Base-by-base conservation (phyloP, 306 rosid genomes). In the Leucaena leucocephala region DNA sequence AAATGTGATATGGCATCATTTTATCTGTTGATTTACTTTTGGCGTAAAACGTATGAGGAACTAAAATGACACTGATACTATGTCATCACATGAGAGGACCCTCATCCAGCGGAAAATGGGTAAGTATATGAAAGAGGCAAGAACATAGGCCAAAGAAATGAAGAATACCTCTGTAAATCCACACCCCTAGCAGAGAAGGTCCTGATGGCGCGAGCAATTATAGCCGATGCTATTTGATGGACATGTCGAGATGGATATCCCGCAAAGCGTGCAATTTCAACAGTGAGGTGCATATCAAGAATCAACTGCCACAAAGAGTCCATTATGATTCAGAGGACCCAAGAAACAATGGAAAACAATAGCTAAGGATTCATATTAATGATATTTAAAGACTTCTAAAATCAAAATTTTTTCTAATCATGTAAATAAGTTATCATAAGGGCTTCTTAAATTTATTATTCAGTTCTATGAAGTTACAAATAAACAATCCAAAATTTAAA, bases 221-320 rank as follows among this genome's bases (percentile, higher is more conserved):
- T 93, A 76, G 94, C 96, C 3, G 99, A 93, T 15, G 97, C 97
- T 75, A 89, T 89, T 79, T 95, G 99, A 82, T 93, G 99, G 43
- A 95, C 85, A 44, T 90, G 92, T 50, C 96, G 87, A n/a, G 94
- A 90, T 57, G 94, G 96, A 84, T 91, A 95, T 12, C 97, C 97
- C 71, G 96, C 99, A 85, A 78, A 93, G 75, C 94, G 93, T 17
- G 97, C 96, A 69, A 95, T 95, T 83, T 95, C 98, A 54, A 95
- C 99, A 8, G 99, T 93, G 76, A 93, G 93, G 90, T 95, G 99
- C 98, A 95, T 93, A 78, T 95, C 98, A 78, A 95, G 97, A 86
- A 95, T 91, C 68, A 95, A 84, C 99, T 95, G 94, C 78, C 76
- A 83, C 76, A 84, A 65, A 78, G 81, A 63, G 73, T 48, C 16